Evolutionary conservation across 2,329 filamentous ascomycete species (phyloP).

Genomic region (Pseudocercospora vitis): DNA sequence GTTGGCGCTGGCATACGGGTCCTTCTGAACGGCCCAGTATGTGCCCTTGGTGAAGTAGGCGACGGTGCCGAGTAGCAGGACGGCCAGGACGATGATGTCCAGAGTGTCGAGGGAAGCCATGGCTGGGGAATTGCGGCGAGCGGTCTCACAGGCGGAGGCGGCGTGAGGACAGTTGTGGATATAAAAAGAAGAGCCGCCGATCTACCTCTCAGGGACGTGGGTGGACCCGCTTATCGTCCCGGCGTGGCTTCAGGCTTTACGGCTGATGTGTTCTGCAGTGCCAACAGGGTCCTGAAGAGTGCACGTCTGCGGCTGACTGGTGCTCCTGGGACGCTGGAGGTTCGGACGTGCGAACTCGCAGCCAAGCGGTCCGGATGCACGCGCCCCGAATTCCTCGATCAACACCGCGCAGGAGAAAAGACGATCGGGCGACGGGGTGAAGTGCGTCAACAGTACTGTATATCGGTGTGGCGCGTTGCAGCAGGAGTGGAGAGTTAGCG

Average conservation of each 20-base stretch:
- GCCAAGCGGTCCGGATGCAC: slow-evolving; percentile 6
- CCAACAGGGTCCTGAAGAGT: slow-evolving; percentile 3
- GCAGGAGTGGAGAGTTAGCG: slow-evolving; percentile 2
- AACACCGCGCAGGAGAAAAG: background rate
- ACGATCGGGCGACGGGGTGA: background rate
- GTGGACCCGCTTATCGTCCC: background rate
- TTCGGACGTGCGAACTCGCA: slow-evolving; percentile 2
- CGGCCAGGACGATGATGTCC: slow-evolving; percentile 86
- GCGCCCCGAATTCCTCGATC: no score
- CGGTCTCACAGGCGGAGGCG: background rate
- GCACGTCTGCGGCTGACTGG: background rate
- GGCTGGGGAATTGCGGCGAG: slow-evolving; percentile 30
- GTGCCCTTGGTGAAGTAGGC: slow-evolving; percentile 98
- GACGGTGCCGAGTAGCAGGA: slow-evolving; percentile 79
- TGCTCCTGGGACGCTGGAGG: background rate
- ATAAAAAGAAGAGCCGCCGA: slow-evolving; percentile 1
- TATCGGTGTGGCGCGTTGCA: slow-evolving; percentile 3
- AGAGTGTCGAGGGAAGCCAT: slow-evolving; percentile 98
- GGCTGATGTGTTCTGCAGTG: background rate
- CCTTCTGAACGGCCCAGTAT: slow-evolving; percentile 84
- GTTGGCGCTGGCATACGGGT: slow-evolving; percentile 79
- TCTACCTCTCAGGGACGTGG: background rate
- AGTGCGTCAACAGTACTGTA: background rate
- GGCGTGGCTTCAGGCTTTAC: background rate
- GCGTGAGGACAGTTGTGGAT: slow-evolving; percentile 10